Evolutionary conservation across 805 yeast species (phyloP).

Genomic region (Ogataea angusta): DNA sequence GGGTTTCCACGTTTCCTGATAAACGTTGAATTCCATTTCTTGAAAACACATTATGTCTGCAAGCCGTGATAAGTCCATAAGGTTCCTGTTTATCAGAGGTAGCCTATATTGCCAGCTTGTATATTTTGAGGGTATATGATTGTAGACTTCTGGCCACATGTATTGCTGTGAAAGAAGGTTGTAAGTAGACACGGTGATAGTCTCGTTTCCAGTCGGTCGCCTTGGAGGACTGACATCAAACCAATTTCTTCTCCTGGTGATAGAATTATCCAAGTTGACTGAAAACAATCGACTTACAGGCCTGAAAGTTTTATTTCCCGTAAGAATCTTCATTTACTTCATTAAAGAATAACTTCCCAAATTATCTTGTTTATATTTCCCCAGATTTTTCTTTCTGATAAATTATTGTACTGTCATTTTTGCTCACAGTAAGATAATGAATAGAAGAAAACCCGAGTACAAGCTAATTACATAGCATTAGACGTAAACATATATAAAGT

Average conservation of each 20-base stretch:
- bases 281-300: not conserved
- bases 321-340: too few relatives aligned
- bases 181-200: constrained; percentile 33
- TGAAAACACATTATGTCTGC: constrained; percentile 57
- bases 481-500: constrained; percentile 2
- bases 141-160: constrained; percentile 57
- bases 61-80: constrained; percentile 30
- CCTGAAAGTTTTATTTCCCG: too few relatives aligned
- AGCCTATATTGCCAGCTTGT: constrained; percentile 51
- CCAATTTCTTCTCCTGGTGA: constrained; percentile 24
- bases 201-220: constrained; percentile 4
- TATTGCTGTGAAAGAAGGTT: constrained; percentile 42
- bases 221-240: constrained; percentile 7
- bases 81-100: constrained; percentile 38
- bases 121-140: constrained; percentile 44
- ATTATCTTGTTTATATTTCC: not conserved
- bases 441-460: not conserved
- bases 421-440: not conserved
- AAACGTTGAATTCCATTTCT: constrained; percentile 33
- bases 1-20: constrained; percentile 26
- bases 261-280: constrained; percentile 12
- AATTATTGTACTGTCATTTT: not conserved
- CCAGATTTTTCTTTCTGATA: constrained; percentile 3
- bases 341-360: not conserved
- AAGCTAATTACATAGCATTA: not conserved